These are phyloP conservation scores for Acanthochlamys bracteata DNA, from an alignment of 106 monocot species.

Conservation along the genomic window DNA sequence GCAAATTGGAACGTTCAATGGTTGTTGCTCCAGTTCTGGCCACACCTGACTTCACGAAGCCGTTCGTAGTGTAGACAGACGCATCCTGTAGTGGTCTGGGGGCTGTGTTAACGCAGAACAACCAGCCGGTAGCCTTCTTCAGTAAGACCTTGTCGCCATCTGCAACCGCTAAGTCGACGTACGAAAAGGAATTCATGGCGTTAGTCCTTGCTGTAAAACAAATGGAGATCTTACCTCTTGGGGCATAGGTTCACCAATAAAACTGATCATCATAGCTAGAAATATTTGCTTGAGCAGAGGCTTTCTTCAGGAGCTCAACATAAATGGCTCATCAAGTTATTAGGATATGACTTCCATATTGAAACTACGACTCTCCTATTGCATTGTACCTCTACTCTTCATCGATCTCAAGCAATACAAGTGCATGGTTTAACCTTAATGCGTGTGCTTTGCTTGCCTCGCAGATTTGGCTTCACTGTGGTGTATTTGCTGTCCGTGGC, in stretches of 20 bases:
- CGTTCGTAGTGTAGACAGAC: conserved; percentile 1
- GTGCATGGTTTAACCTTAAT: too few species aligned
- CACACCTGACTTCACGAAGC: neutral
- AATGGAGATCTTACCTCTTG: neutral
- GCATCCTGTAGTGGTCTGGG: neutral
- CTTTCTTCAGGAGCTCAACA: neutral
- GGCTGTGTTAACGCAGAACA: neutral
- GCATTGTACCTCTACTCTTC: too few species aligned
- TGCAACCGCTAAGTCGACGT: neutral
- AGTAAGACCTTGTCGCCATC: neutral
- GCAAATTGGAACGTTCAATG: neutral
- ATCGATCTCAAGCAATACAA: too few species aligned
- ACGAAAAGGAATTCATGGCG: neutral
- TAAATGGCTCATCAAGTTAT: neutral
- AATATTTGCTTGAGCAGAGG: neutral
- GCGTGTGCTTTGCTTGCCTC: too few species aligned
- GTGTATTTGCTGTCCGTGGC: too few species aligned
- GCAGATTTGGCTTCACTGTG: too few species aligned
- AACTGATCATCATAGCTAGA: neutral
- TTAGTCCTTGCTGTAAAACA: neutral
- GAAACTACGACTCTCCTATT: too few species aligned
- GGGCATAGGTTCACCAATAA: neutral
- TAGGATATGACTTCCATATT: neutral
- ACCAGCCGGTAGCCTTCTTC: neutral
- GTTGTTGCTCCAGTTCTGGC: neutral